Base-by-base conservation (phyloP, 1,284 basidiomycete genomes). In the Dichomitus squalens region DNA sequence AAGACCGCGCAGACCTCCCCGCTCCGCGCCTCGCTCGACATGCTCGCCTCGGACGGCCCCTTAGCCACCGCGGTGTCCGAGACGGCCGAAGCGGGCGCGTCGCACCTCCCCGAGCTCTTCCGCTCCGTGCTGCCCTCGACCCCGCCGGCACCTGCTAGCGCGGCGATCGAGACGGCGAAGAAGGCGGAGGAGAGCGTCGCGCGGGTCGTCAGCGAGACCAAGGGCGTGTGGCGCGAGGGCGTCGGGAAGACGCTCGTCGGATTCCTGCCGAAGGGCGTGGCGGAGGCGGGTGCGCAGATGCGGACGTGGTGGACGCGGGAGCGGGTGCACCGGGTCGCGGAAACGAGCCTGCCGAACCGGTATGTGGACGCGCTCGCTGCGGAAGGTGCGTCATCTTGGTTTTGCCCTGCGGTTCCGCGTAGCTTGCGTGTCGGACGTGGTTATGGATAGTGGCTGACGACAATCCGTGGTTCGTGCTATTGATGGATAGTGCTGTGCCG, bases 61-160 rank as follows among this genome's bases (percentile, higher is more conserved):
- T 64, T 86, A 11, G 75, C 82, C 5, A 75, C 81, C 55, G 82
- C 77, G 4, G 70, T 84, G 0, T 76, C 81, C 7, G 74, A 73
- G 29, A 79, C 77, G 0, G 76, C 79, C 0, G 75, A 76, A 36
- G 77, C 76, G 4, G 71, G 70, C 16, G 68, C 66, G 0, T 74
- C 75, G 12, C 77, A 82, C 53, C 71, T 88, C 14, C 86, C 86
- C 2, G 82, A 86, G 50, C 72, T 88, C 4, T 87, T 89, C 70
- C 78, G 80, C 44, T 81, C 79, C 11, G 75, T 81, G 3, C 74
- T 68, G 50, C 63, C 76, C 0, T 55, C 73, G 31, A 65, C 69
- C 7, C 71, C 72, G 41, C 68, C 65, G 56, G 66, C 58, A 43
- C 63, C 67, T 43, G 55, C 63, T 46, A 52, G 52, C 21, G 43